Percentiles rank a stretch among this genome's conserved stretches.
phyloP scores from a whole-genome alignment of 148 eudicot species.

The Hydrangea macrophylla region DNA sequence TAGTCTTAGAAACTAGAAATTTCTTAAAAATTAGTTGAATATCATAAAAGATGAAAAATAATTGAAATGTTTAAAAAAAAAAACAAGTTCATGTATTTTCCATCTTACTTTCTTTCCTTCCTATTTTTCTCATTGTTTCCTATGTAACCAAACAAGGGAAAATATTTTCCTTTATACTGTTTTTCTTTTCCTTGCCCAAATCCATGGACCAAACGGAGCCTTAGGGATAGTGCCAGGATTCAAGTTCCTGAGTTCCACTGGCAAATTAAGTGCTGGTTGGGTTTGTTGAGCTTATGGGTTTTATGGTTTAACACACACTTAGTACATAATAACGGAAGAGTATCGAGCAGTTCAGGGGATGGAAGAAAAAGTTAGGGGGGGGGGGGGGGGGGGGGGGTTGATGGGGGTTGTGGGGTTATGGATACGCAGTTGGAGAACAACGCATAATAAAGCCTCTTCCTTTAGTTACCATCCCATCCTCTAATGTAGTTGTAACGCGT shows the following conservation, averaged over 20 bases:
- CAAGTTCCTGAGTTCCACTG: not conserved
- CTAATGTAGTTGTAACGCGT: not conserved
- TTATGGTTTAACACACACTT: not conserved
- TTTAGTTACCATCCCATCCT: not conserved
- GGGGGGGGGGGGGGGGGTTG: not conserved
- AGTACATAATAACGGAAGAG: conserved; percentile 4
- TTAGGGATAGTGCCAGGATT: not conserved
- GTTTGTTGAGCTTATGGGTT: not conserved
- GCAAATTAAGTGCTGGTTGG: not conserved
- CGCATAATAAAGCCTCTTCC: conserved; percentile 10
- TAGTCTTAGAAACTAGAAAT: too few species aligned
- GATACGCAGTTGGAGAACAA: conserved; percentile 4
- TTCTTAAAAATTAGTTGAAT: too few species aligned
- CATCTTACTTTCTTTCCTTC: too few species aligned
- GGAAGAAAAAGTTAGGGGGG: conserved; percentile 16
- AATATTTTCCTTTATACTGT: too few species aligned
- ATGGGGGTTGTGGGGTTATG: too few species aligned
- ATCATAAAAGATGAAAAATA: too few species aligned
- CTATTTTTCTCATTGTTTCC: too few species aligned
- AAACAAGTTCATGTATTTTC: too few species aligned
- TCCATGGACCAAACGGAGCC: too few species aligned
- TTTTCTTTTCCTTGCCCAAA: too few species aligned
- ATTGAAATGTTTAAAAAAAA: too few species aligned
- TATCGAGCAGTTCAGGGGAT: conserved; percentile 7
- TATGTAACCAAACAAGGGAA: too few species aligned